Base-by-base conservation (phyloP, 176 grass and related monocot species). In the Olyra latifolia region DNA sequence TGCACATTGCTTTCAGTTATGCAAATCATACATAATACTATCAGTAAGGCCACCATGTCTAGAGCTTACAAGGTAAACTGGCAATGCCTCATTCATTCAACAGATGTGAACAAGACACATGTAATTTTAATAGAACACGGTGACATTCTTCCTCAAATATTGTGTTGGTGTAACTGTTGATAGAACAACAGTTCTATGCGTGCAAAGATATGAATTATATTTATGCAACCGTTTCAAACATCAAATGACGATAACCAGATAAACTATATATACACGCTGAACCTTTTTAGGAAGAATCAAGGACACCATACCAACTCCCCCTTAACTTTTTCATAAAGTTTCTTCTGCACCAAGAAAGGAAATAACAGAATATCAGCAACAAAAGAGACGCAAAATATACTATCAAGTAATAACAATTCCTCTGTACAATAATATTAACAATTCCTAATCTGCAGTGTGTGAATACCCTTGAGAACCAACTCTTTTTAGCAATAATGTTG, bases 251-350 rank as follows among this genome's bases (percentile, higher is more conserved):
- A n/a, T n/a, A n/a, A 74, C 2, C 10, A 74, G 8, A 74, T 79
- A 13, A 7, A 60, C 8, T 24, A 44, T 4, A 35, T 35, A 35
- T 35, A 4, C 32, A 4, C 14, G 7, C 23, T 45, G 12, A 49
- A 73, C 14, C 3, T 19, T n/a, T n/a, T n/a, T 10, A n/a, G 25
- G 20, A 39, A 77, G 9, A 57, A 69, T 52, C 14, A 47, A 64
- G 47, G 7, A 48, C 32, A 75, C 15, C 25, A 43, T 54, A 47
- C 22, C 40, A 82, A 78, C 42, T n/a, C 41, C 85, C 94, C 95
- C 95, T 97, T 97, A 40, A 97, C 95, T 92, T 97, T 91, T 78
- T 94, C 91, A 74, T 92, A 92, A 41, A 97, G 89, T 69, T 97
- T 97, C 89, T 97, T 97, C 94, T 97, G 89, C 59, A 74, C 7